Evolutionary conservation across 108 stramenopile genomes (phyloP).

Genomic region (Fragilaria crotonensis): DNA sequence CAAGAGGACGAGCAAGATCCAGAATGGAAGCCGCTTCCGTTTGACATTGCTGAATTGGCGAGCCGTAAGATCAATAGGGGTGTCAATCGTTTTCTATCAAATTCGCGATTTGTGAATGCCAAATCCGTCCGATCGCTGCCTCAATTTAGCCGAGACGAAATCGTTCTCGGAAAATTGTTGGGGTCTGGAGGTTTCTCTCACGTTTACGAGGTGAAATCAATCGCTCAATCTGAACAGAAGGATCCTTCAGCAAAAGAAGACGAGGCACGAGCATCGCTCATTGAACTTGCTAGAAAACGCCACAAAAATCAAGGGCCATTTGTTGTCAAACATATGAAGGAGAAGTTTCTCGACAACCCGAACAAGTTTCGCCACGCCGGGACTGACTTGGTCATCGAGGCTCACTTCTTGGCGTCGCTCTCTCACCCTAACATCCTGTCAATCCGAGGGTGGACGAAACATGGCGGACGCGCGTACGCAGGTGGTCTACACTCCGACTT

Average conservation of each 20-base stretch:
- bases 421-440: conserved; percentile 70
- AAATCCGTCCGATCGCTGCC: neutral
- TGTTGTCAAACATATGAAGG: conserved; percentile 62
- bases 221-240: neutral
- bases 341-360: conserved; percentile 35
- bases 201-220: conserved; percentile 41
- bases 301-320: neutral
- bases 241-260: neutral
- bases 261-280: neutral
- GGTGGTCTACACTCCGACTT: conserved; percentile 32
- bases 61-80: neutral
- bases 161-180: conserved; percentile 42
- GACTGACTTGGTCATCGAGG: conserved; percentile 66
- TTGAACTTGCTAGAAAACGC: neutral
- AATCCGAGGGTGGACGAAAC: conserved; percentile 38
- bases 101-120: neutral
- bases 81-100: neutral
- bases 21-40: neutral
- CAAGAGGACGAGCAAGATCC: too few relatives aligned
- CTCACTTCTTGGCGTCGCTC: conserved; percentile 54
- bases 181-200: conserved; percentile 62
- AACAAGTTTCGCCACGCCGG: conserved; percentile 48
- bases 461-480: neutral
- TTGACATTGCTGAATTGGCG: neutral
- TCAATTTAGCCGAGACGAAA: conserved; percentile 9